These are phyloP conservation scores for Hymenoscyphus fructigenus DNA, from an alignment of 2,329 filamentous ascomycete genomes.

Conservation along the genomic window DNA sequence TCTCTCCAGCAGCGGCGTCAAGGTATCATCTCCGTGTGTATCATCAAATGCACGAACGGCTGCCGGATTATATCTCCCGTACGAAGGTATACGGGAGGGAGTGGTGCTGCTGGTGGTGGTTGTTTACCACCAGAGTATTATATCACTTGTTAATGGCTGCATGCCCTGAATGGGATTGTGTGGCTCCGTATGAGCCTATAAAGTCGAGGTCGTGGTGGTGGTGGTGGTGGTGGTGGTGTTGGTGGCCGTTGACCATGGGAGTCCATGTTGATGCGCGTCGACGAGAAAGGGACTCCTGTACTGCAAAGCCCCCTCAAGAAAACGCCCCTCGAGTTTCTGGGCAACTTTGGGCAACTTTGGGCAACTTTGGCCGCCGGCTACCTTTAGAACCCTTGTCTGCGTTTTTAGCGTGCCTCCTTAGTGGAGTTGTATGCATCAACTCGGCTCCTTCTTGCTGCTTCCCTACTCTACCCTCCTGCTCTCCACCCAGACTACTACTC, in stretches of 20 bases:
- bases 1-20: background rate
- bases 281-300: too few relatives aligned
- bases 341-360: background rate
- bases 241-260: too few relatives aligned
- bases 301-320: too few relatives aligned
- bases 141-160: too few relatives aligned
- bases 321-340: too few relatives aligned
- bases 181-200: too few relatives aligned
- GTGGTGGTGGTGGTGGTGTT: too few relatives aligned
- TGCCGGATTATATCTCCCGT: background rate
- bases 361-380: background rate
- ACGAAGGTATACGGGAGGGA: background rate
- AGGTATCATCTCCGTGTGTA: background rate
- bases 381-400: background rate
- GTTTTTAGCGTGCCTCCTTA: background rate
- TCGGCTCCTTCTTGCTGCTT: background rate
- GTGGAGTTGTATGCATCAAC: background rate
- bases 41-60: background rate
- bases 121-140: background rate
- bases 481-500: background rate
- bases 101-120: background rate
- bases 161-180: too few relatives aligned
- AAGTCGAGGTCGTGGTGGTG: too few relatives aligned
- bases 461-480: background rate
- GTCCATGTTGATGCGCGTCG: too few relatives aligned